Base-by-base conservation (phyloP, 257 asterid genomes). In the Scutellaria minor region DNA sequence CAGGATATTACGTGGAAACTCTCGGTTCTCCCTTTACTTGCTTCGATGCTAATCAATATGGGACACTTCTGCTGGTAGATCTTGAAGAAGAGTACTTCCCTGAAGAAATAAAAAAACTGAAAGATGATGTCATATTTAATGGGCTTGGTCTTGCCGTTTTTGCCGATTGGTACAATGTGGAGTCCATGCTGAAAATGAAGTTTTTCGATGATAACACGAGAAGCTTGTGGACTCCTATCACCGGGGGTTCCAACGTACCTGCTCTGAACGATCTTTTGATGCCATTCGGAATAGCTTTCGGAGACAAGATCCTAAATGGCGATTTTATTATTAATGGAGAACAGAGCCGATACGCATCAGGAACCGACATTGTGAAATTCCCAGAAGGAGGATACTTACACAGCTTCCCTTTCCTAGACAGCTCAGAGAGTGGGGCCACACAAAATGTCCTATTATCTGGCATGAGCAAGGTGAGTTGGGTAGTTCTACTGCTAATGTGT, bases 191-290 rank as follows among this genome's bases (percentile, higher is more conserved):
- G 83, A 95, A 90, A 80, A 95, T 95, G 98, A 92, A 91, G 81
- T 95, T 95, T 78, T 95, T 92, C 75, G 98, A 95, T 76, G 99
- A 95, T 68, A 92, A 95, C 77, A 95, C 99, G 9, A 83, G 98
- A 75, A 95, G 98, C 82, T 92, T 97, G 99, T 95, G 99, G 99
- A 91, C 99, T 45, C 99, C 99, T 13, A 86, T 90, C 79, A 95
- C 98, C 45, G 99, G 98, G 69, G 99, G 99, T 72, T 86, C 99
- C 64, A 94, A 95, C 64, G 78, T 95, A 62, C 99, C 99, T 81
- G 99, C 99, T 64, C 53, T 95, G 76, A 95, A 91, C 78, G 96
- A 95, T 83, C 96, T 95, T 51, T 84, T 95, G 90, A 90, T 90
- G 12, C 90, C 99, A 56, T 95, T 91, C 79, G 99, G 97, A 58